phyloP scores from a whole-genome alignment of 495 filamentous ascomycete species.

The Hypoxylon subgilvum region DNA sequence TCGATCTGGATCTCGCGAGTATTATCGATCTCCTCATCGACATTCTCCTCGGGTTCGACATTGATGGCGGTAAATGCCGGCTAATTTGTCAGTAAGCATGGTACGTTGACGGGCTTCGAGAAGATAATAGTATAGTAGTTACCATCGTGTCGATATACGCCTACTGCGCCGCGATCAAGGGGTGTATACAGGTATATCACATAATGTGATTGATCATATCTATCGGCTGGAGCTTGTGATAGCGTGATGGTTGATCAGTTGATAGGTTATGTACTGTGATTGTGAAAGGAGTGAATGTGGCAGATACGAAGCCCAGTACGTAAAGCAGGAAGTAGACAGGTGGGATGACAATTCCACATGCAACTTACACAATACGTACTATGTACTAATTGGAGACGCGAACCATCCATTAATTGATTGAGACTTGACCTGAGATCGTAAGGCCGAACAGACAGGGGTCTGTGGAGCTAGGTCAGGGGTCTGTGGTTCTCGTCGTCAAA shows the following conservation, averaged over 20 bases:
- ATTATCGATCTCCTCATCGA: constrained; percentile 90
- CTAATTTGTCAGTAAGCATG: constrained; percentile 36
- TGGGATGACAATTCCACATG: too few species aligned
- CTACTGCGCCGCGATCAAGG: constrained; percentile 9
- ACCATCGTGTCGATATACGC: constrained; percentile 30
- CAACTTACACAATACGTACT: too few species aligned
- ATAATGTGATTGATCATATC: constrained; percentile 1
- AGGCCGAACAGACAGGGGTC: too few species aligned
- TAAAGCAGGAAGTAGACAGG: too few species aligned
- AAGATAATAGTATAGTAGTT: background rate
- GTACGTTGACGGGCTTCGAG: background rate
- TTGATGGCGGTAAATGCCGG: constrained; percentile 83
- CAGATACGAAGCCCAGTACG: too few species aligned
- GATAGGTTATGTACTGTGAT: background rate
- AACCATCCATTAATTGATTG: too few species aligned
- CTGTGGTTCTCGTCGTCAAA: too few species aligned
- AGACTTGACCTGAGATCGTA: too few species aligned
- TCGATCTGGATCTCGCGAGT: constrained; percentile 96
- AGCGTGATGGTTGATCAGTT: background rate
- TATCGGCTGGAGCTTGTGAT: background rate
- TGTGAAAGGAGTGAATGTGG: too few species aligned
- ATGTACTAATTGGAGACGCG: too few species aligned
- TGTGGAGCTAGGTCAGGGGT: too few species aligned
- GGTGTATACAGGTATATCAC: constrained; percentile 4
- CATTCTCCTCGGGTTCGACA: constrained; percentile 86